Base-by-base conservation (phyloP, 495 filamentous ascomycete genomes). In the Hypoxylon cercidicola region DNA sequence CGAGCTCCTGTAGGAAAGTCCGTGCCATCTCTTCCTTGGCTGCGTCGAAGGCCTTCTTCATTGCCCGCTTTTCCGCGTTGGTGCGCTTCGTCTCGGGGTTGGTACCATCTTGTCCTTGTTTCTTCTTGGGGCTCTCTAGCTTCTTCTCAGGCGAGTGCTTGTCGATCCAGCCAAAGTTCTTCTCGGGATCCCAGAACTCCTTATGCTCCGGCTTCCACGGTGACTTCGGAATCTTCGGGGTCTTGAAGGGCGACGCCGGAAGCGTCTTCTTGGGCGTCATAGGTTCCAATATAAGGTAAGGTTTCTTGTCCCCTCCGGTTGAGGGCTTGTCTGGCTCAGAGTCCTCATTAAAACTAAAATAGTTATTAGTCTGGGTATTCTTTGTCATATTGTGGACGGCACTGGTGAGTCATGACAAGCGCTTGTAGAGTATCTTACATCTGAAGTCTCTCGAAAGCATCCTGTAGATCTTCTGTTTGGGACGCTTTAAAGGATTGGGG, bases 161-260 rank as follows among this genome's bases (percentile, higher is more conserved):
- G 61, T 96, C 92, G 64, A 92, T 89, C 93, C 92, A 97, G 55
- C 86, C 85, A 74, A 93, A 90, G 61, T 90, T 86, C 11, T 84
- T 75, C 23, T 88, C 89, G 59, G 88, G 84, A 54, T 81, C 84
- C 93, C 93, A 97, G 75, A 97, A 96, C 11, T 85, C 84, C 67
- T 95, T 92, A 21, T 87, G 82, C 51, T 82, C 89, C 41, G 88
- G 88, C 43, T 87, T 84, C 69, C 90, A 84, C 0, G 77, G 74
- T 49, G 77, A 76, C 55, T 53, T 45, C 21, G 78, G 77, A 37
- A 82, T 77, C 4, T 61, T 71, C 0, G 72, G 60, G 0, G 73
- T 66, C 49, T 82, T 83, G 40, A 55, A 75, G 9, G 75, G 73
- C 6, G 79, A 78, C 0, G 77, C 73, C 1, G 72, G 62, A 11